These are phyloP conservation scores for Hymenotorrendiella dingleyae DNA, from an alignment of 2,329 filamentous ascomycete genomes.

Conservation along the genomic window DNA sequence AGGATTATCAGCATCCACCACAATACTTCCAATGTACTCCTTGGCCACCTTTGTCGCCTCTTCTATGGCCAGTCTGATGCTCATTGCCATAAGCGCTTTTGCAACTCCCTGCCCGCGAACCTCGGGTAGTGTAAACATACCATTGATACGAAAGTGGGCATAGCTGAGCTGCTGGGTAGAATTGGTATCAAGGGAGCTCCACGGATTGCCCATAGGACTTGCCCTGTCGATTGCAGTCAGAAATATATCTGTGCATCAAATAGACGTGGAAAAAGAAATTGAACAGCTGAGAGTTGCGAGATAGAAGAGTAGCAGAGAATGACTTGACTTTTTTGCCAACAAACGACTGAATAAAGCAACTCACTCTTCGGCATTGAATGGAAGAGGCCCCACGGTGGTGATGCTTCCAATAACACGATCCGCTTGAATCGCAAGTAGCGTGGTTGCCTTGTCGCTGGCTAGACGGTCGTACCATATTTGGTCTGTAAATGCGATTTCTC, in stretches of 20 bases:
- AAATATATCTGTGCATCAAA: background rate
- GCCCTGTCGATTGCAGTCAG: constrained; percentile 1
- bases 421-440: constrained; percentile 30
- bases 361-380: constrained; percentile 14
- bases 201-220: constrained; percentile 15
- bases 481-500: constrained; percentile 33
- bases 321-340: too few relatives aligned
- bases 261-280: background rate
- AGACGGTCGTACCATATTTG: constrained; percentile 34
- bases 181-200: constrained; percentile 8
- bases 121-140: constrained; percentile 34
- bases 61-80: constrained; percentile 25
- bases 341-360: constrained; percentile 4
- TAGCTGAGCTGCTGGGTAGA: background rate
- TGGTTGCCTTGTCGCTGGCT: constrained; percentile 31
- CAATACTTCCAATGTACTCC: constrained; percentile 28
- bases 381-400: constrained; percentile 30
- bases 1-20: constrained; percentile 32
- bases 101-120: constrained; percentile 33
- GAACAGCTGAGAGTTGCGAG: too few relatives aligned
- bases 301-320: background rate
- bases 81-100: constrained; percentile 29
- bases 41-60: constrained; percentile 19
- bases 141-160: constrained; percentile 32
- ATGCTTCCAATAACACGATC: constrained; percentile 30